Evolutionary conservation across 1,284 basidiomycete species (phyloP).

Genomic region (Mycena sp.): DNA sequence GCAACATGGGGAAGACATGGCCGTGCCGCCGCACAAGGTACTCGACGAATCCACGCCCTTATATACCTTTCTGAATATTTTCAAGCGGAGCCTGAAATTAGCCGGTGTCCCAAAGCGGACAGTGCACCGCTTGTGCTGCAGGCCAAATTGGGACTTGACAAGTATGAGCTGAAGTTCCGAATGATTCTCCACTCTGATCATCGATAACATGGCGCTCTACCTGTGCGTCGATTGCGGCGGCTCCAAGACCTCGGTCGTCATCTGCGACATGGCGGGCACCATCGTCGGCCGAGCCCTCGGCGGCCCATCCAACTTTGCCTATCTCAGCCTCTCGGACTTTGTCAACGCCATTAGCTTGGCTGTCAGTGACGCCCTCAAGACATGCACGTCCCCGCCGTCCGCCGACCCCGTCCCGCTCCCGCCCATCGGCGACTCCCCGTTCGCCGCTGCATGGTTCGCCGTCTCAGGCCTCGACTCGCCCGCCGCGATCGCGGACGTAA

Average conservation of each 20-base stretch:
- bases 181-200: not conserved
- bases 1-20: constrained; percentile 85
- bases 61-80: constrained; percentile 40
- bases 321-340: constrained; percentile 62
- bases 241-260: constrained; percentile 80
- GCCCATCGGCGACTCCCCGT: constrained; percentile 46
- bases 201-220: constrained; percentile 61
- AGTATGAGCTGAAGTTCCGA: not conserved
- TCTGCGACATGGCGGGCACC: constrained; percentile 62
- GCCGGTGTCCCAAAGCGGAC: no score
- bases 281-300: constrained; percentile 70
- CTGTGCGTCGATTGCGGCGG: constrained; percentile 86
- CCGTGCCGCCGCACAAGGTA: constrained; percentile 82
- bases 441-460: constrained; percentile 80
- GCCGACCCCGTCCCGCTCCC: constrained; percentile 52
- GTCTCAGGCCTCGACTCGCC: constrained; percentile 81
- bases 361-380: constrained; percentile 62
- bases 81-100: no score
- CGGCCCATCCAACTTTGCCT: constrained; percentile 77
- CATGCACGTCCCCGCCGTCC: constrained; percentile 47
- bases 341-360: constrained; percentile 57
- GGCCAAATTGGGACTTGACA: no score
- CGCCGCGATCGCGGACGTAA: constrained; percentile 62
- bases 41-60: constrained; percentile 32
- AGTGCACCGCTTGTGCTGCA: no score